Percentiles rank a stretch among this genome's conserved stretches.
These are phyloP conservation scores for Capsicum pubescens DNA, from an alignment of 257 asterid genomes.

Conservation along the genomic window DNA sequence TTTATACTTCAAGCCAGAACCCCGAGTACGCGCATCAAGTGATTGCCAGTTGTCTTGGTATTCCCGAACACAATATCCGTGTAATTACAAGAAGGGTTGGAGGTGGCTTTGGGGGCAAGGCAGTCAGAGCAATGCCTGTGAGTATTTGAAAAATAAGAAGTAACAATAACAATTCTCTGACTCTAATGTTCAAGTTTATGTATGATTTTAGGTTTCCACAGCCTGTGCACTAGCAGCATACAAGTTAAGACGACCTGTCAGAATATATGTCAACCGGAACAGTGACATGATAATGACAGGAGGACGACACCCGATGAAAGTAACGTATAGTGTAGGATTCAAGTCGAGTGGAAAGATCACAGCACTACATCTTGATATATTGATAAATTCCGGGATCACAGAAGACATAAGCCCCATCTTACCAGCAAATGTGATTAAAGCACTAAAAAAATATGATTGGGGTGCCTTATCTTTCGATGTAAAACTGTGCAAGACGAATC, in stretches of 20 bases:
- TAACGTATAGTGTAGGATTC: slow-evolving; percentile 68
- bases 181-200: not conserved
- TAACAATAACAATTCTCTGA: not conserved
- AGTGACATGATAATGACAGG: slow-evolving; percentile 73
- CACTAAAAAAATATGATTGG: slow-evolving; percentile 68
- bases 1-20: slow-evolving; percentile 66
- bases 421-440: slow-evolving; percentile 44
- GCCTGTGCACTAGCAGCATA: slow-evolving; percentile 85
- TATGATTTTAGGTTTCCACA: slow-evolving; percentile 56
- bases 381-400: slow-evolving; percentile 62
- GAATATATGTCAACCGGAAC: slow-evolving; percentile 66
- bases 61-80: slow-evolving; percentile 70
- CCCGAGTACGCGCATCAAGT: slow-evolving; percentile 59
- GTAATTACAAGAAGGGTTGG: slow-evolving; percentile 77
- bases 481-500: slow-evolving; percentile 73
- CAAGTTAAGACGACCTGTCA: slow-evolving; percentile 66
- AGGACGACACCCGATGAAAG: slow-evolving; percentile 82
- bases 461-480: slow-evolving; percentile 70
- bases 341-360: slow-evolving; percentile 71
- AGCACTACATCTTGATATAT: slow-evolving; percentile 65
- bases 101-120: slow-evolving; percentile 88
- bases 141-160: slow-evolving; percentile 31
- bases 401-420: slow-evolving; percentile 60
- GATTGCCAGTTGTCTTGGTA: slow-evolving; percentile 72
- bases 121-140: slow-evolving; percentile 58